Evolutionary conservation across 2,329 filamentous ascomycete species (phyloP), one percentile per base, ranked within the genome.

Genomic region (Aspergillus caelatus): DNA sequence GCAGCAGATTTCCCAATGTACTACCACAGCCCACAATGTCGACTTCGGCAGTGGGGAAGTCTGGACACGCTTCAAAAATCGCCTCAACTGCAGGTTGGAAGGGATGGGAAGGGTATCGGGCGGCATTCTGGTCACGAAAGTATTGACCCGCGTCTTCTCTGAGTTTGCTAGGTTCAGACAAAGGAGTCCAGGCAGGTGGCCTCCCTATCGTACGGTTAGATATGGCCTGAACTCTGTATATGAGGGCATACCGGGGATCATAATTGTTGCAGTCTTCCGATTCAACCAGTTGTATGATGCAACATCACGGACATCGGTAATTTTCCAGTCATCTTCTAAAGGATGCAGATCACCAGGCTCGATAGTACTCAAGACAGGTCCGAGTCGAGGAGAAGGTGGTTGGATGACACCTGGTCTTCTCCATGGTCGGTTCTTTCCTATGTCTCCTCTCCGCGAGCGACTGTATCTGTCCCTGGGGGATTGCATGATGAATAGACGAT

Each of bases 1-100:
- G 81, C 1, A 90, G 75, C 0, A 91, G 81, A 69, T 86, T 89
- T 0, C 87, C 85, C 0, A 91, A 63, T 0, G 87, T 89, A 67
- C 83, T 89, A 0, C 82, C 81, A 63, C 89, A 91, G 0, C 80
- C 86, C 36, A 88, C 80, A 2, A 92, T 68, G 67, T 91, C 85
- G 39, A 89, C 67, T 0, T 69, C 63, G 0, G 67, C 59, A 3
- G 75, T 67, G 1, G 71, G 43, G 57, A 82, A 79, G 2, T 74
- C 66, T 0, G 79, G 75, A 3, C 83, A 68, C 10, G 75, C 69
- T 1, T 70, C 70, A 1, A 86, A 59, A 1, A 84, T 64, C 2
- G 82, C 77, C 58, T 77, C 71, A 1, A 84, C 74, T 7, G 79
- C 78, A 21, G 83, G 82, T 60, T 83, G 80, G 11, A 81, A 73